Conservation (phyloP, 371 early-diverging fungal genomes). For the Enterospora canceri region DNA sequence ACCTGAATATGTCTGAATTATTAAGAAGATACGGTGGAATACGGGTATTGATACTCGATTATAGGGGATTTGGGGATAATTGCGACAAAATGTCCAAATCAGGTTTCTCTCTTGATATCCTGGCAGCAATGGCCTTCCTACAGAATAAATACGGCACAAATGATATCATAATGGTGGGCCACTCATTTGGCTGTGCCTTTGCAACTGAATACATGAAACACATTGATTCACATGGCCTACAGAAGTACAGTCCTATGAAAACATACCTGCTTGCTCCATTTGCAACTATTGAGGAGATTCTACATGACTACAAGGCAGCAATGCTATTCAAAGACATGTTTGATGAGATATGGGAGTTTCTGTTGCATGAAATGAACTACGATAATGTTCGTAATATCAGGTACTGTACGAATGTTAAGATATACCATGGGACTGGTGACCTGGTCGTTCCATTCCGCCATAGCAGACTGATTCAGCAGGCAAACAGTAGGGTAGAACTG, state of each 20-base stretch:
- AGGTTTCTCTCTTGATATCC: slow-evolving; percentile 37
- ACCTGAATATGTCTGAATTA: slow-evolving; percentile 21
- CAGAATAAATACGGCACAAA: slow-evolving; percentile 3
- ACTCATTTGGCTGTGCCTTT: slow-evolving; percentile 52
- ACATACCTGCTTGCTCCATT: slow-evolving; percentile 16
- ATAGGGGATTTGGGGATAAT: slow-evolving; percentile 52
- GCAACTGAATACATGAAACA: slow-evolving; percentile 38
- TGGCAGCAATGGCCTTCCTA: slow-evolving; percentile 34
- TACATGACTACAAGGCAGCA: not conserved
- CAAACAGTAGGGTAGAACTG: no score
- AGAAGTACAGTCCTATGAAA: no score
- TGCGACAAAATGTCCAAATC: slow-evolving; percentile 25
- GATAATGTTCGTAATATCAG: no score
- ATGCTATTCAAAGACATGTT: not conserved
- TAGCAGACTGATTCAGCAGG: no score
- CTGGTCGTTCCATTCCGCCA: no score
- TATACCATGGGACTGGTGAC: no score
- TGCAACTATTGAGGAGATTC: not conserved
- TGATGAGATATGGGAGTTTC: no score
- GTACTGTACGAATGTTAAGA: no score
- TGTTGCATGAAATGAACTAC: no score
- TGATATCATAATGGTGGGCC: slow-evolving; percentile 26
- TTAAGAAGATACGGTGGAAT: no score
- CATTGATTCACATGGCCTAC: no score
- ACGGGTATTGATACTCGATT: slow-evolving; percentile 40